A percentile compares a stretch with the other conserved stretches of the same genome.
Conservation (phyloP, 805 yeast species). For the Wickerhamiella sergipiensis region DNA sequence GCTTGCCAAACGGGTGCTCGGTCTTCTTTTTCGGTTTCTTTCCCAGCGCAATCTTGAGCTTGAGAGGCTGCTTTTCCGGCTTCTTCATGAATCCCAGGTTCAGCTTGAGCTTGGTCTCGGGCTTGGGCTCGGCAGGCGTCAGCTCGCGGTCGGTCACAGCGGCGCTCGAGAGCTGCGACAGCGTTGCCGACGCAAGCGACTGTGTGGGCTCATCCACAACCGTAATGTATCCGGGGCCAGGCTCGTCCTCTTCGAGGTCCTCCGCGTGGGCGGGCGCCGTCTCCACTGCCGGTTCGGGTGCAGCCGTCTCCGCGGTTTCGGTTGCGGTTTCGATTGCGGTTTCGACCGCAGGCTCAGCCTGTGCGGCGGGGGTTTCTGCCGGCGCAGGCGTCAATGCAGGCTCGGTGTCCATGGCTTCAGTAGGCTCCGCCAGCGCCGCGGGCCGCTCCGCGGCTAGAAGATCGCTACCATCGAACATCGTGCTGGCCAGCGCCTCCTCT, state of each 20-base stretch:
- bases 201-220: background rate
- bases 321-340: too few species aligned
- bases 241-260: too few species aligned
- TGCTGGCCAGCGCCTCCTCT: background rate
- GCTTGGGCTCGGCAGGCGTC: background rate
- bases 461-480: background rate
- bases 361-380: too few species aligned
- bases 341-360: too few species aligned
- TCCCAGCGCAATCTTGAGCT: slow-evolving; percentile 14
- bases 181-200: background rate
- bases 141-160: background rate
- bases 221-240: background rate
- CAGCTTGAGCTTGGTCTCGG: background rate
- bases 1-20: slow-evolving; percentile 10
- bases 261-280: too few species aligned
- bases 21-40: slow-evolving; percentile 7
- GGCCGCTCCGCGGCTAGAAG: background rate
- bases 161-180: background rate
- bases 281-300: too few species aligned
- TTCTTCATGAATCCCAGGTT: background rate
- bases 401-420: background rate
- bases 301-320: too few species aligned
- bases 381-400: too few species aligned
- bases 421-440: background rate
- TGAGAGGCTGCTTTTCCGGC: slow-evolving; percentile 3